Conservation (phyloP, 768 basidiomycete genomes). For the Rhodosporidiobolus odoratus region DNA sequence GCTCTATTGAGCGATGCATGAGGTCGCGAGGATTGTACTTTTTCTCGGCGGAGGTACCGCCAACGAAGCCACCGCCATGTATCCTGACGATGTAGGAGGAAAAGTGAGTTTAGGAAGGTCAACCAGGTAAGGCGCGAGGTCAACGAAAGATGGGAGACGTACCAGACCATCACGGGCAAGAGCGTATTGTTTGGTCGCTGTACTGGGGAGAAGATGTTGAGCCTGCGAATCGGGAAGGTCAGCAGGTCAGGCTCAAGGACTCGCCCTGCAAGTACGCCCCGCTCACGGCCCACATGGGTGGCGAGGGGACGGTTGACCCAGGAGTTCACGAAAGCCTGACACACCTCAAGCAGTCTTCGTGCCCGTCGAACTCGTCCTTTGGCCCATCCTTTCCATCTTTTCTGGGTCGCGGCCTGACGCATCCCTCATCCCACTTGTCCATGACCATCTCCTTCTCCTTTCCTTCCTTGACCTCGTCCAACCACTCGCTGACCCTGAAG, state of each 20-base stretch:
- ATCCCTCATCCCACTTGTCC: conserved; percentile 25
- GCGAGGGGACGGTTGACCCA: background rate
- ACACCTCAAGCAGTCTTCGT: conserved; percentile 37
- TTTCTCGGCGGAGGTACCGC: conserved; percentile 17
- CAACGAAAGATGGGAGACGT: background rate
- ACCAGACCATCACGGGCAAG: conserved; percentile 33
- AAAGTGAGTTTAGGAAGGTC: background rate
- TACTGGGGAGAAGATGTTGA: conserved; percentile 30
- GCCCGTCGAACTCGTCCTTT: conserved; percentile 23
- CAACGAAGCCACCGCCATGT: conserved; percentile 41
- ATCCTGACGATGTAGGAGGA: conserved; percentile 1
- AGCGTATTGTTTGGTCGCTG: conserved; percentile 18
- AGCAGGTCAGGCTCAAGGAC: background rate
- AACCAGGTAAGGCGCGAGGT: background rate
- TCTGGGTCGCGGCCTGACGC: conserved; percentile 20
- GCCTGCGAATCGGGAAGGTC: background rate
- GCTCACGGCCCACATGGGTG: background rate
- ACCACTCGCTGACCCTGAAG: conserved; percentile 10
- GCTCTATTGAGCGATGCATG: conserved; percentile 16
- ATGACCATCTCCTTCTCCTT: conserved; percentile 1
- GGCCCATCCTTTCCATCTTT: conserved; percentile 21
- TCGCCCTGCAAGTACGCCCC: background rate
- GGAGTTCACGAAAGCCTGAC: background rate
- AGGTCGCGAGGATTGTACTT: conserved; percentile 32
- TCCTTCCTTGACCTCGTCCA: background rate